phyloP scores from a whole-genome alignment of 768 basidiomycete species.

The Tubosaeta sp. region DNA sequence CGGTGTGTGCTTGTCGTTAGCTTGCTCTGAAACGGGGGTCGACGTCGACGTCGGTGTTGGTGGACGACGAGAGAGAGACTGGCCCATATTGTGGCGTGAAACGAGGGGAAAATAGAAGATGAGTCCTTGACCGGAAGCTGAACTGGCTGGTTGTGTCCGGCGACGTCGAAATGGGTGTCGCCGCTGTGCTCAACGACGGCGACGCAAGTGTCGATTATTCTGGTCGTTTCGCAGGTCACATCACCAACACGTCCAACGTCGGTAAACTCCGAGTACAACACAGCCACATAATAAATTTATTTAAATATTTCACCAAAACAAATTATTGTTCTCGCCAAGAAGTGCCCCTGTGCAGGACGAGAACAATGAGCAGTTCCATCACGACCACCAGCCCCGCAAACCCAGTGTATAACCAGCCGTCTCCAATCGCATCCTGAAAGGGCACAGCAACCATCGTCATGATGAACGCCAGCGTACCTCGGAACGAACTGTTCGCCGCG shows the following conservation, averaged over 20 bases:
- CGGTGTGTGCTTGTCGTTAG: not conserved
- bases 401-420: conserved; percentile 76
- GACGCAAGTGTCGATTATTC: conserved; percentile 24
- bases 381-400: conserved; percentile 53
- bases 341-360: conserved; percentile 56
- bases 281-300: conserved; percentile 10
- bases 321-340: conserved; percentile 46
- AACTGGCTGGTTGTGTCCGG: not conserved
- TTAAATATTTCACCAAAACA: not conserved
- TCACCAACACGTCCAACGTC: conserved; percentile 21
- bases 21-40: conserved; percentile 5
- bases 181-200: conserved; percentile 5
- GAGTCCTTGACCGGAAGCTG: not conserved
- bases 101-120: not conserved
- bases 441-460: conserved; percentile 72
- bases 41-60: conserved; percentile 8
- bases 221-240: conserved; percentile 20
- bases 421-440: conserved; percentile 69
- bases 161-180: conserved; percentile 9
- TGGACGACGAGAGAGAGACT: conserved; percentile 27
- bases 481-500: conserved; percentile 72
- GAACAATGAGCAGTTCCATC: conserved; percentile 51
- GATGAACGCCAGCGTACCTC: conserved; percentile 65
- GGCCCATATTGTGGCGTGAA: conserved; percentile 28
- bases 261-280: conserved; percentile 17